phyloP scores from a whole-genome alignment of 2,329 filamentous ascomycete genomes.

The Penicillium aurantiogriseum region DNA sequence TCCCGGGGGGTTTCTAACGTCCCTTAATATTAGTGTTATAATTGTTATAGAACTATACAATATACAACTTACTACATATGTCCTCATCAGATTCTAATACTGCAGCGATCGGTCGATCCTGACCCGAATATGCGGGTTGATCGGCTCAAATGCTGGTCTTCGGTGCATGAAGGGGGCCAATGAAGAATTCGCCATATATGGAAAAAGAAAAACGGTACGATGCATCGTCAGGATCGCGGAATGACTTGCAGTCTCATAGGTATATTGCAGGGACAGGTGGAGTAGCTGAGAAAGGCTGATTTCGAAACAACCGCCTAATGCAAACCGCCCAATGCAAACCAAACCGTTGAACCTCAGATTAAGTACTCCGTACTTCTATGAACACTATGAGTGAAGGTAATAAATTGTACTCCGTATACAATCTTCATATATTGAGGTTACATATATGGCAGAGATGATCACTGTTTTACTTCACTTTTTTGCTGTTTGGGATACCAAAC shows the following conservation, averaged over 20 bases:
- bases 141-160: constrained; percentile 23
- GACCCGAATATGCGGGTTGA: constrained; percentile 22
- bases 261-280: constrained; percentile 24
- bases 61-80: neutral
- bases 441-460: neutral
- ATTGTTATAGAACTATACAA: neutral
- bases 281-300: constrained; percentile 5
- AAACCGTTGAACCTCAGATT: constrained; percentile 11
- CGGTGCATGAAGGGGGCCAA: constrained; percentile 19
- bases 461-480: neutral
- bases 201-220: constrained; percentile 6
- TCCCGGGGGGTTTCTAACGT: neutral
- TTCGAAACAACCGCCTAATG: constrained; percentile 3
- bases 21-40: neutral
- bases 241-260: constrained; percentile 21
- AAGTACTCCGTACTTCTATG: neutral
- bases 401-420: neutral
- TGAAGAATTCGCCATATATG: constrained; percentile 1
- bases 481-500: neutral
- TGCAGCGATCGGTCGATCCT: constrained; percentile 21
- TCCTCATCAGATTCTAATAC: neutral
- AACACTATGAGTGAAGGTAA: neutral
- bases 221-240: constrained; percentile 9
- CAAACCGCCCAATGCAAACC: neutral
- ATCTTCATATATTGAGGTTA: neutral